Evolutionary conservation across 2,329 filamentous ascomycete species (phyloP), one percentile per base, ranked within the genome.

Genomic region (Trichophyton verrucosum): DNA sequence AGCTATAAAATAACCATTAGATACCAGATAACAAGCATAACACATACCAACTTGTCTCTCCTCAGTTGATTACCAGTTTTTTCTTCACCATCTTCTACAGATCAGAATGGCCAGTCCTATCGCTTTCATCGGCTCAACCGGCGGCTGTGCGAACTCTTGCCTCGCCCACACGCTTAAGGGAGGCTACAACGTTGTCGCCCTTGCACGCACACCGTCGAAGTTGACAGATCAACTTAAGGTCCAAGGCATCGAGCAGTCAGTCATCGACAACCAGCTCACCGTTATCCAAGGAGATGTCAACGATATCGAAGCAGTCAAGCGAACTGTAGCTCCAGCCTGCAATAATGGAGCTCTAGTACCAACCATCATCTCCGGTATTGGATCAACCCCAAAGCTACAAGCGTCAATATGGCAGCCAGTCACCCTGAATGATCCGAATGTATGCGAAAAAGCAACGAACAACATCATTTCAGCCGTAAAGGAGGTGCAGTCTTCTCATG

Each of bases 101-200:
- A n/a, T n/a, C 27, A 17, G 6, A 57, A 57, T 44, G n/a, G 38
- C 55, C 15, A 27, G n/a, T 20, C 40, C 60, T 22, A 67, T 81
- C 60, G 76, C 78, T 46, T 81, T 82, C 70, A 76, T 82, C 64
- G 80, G 80, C 55, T 78, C 79, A 24, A 81, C 79, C 22, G 78
- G 78, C 60, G 80, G 78, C 57, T 76, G 75, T 63, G 73, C 75
- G 40, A 71, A 75, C 53, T 66, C 74, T 30, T 73, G 74, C 51
- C 76, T 82, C 17, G 73, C 74, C 22, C 68, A 69, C 20, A 70
- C 78, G 3, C 72, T 82, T 47, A 69, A 73, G 30, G 74, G 74
- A 2, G 76, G 76, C 53, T 73, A 78, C 67, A 69, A 70, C 61
- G 77, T 75, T 63, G 73, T 72, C 53, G 79, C 80, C 8, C 72